These are phyloP conservation scores for Gleditsia sinensis DNA, from an alignment of 306 rosid genomes.

Conservation along the genomic window DNA sequence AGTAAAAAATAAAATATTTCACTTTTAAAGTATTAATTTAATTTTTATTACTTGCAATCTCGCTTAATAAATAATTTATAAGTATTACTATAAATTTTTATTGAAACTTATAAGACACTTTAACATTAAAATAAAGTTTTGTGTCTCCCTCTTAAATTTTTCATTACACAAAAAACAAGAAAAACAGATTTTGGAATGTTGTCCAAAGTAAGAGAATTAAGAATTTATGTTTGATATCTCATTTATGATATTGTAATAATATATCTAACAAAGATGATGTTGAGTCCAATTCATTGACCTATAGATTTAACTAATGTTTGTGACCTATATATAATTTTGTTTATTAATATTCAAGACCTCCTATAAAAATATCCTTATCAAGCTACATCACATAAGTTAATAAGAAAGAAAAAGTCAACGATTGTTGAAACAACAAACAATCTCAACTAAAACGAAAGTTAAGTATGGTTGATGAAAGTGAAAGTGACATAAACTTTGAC, in stretches of 20 bases:
- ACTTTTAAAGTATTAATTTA: too few species aligned
- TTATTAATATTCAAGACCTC: background rate
- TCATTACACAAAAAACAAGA: too few species aligned
- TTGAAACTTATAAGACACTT: too few species aligned
- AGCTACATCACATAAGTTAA: background rate
- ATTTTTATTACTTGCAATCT: too few species aligned
- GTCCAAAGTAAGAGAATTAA: background rate
- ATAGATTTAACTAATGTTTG: background rate
- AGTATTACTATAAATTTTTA: too few species aligned
- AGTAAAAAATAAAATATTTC: too few species aligned
- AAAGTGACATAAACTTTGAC: background rate
- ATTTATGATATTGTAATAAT: background rate
- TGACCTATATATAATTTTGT: background rate
- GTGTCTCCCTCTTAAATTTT: too few species aligned
- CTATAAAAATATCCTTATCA: background rate
- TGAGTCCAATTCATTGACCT: background rate
- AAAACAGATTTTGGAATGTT: background rate
- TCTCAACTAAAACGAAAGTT: background rate
- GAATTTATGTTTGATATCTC: background rate
- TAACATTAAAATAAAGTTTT: too few species aligned
- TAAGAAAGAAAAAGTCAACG: background rate
- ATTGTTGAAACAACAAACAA: background rate
- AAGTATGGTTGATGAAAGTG: background rate
- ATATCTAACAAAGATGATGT: background rate
- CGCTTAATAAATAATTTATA: too few species aligned